A percentile compares a stretch with the other conserved stretches of the same genome.
These are phyloP conservation scores for Wickerhamiella sergipiensis DNA, from an alignment of 805 yeast genomes.

Conservation along the genomic window DNA sequence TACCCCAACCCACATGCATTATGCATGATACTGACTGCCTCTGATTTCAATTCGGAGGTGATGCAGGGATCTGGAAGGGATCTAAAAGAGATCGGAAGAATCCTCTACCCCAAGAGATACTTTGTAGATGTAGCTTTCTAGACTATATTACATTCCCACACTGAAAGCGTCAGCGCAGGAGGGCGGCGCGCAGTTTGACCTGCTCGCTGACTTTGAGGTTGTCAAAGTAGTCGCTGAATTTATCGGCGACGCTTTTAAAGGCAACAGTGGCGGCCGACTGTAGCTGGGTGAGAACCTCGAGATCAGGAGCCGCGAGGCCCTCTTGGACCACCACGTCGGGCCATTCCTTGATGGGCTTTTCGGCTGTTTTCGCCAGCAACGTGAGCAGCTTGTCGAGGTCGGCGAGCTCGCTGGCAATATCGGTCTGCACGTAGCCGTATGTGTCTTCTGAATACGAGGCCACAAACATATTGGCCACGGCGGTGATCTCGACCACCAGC, in stretches of 20 bases:
- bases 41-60: too few species aligned
- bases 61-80: too few species aligned
- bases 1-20: too few species aligned
- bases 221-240: slow-evolving; percentile 21
- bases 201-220: slow-evolving; percentile 16
- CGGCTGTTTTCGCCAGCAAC: slow-evolving; percentile 15
- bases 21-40: too few species aligned
- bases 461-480: slow-evolving; percentile 22
- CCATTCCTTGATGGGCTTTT: slow-evolving; percentile 23
- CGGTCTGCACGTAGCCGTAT: slow-evolving; percentile 29
- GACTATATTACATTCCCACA: not conserved
- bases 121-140: too few species aligned
- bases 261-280: slow-evolving; percentile 13
- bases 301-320: slow-evolving; percentile 8
- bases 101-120: too few species aligned
- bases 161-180: not conserved
- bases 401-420: slow-evolving; percentile 23
- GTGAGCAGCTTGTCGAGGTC: slow-evolving; percentile 17
- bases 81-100: too few species aligned
- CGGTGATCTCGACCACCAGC: slow-evolving; percentile 21
- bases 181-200: not conserved
- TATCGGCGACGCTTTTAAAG: slow-evolving; percentile 17
- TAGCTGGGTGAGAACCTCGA: slow-evolving; percentile 10
- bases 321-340: slow-evolving; percentile 18
- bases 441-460: slow-evolving; percentile 26